Evolutionary conservation across 371 early-diverging fungal genomes (phyloP), one percentile per base, ranked within the genome.

Genomic region (Zychaea mexicana): DNA sequence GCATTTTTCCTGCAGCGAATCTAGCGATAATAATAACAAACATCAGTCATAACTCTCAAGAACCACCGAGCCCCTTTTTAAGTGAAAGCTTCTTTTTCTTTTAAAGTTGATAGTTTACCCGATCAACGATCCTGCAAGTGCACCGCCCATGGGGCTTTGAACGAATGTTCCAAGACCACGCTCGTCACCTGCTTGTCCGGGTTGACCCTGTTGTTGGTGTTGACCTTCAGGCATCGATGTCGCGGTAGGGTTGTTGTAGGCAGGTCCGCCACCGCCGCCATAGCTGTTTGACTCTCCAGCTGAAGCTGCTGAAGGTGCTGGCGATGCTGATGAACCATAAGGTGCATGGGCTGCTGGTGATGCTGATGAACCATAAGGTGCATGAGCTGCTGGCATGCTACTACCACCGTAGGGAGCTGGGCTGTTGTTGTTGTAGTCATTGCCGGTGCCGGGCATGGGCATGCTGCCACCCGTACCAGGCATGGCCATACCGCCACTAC

Each of bases 231-330:
- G 36, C 19, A 17, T 22, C 17, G 39, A 46, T 15, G 52, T 17
- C 22, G 27, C 19, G 15, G 62, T 19, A 27, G 27, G 67, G 57
- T 62, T 45, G 2, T 22, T 55, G 19, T 15, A 12, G 17, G 49
- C 22, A 36, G n/a, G 3, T 7, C 32, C 24, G 27, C 66, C 64
- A 19, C 58, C 49, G 3, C 58, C 17, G 4, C 60, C 56, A 32
- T 74, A 70, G 49, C 68, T 68, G 15, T 24, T 52, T 21, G 77
- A 65, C 69, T 76, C 73, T 24, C 76, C 74, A 10, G 12, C 28
- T 3, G 60, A 53, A 31, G 31, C 3, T 42, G 42, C 13, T 12
- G 42, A 12, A 17, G 42, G 7, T 17, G 38, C n/a, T n/a, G 17
- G 56, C 31, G 33, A 28, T 31, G 56, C 26, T 17, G 53, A 2